Evolutionary conservation across 768 basidiomycete genomes (phyloP).

Genomic region (Boletus rufocinnamomeus): DNA sequence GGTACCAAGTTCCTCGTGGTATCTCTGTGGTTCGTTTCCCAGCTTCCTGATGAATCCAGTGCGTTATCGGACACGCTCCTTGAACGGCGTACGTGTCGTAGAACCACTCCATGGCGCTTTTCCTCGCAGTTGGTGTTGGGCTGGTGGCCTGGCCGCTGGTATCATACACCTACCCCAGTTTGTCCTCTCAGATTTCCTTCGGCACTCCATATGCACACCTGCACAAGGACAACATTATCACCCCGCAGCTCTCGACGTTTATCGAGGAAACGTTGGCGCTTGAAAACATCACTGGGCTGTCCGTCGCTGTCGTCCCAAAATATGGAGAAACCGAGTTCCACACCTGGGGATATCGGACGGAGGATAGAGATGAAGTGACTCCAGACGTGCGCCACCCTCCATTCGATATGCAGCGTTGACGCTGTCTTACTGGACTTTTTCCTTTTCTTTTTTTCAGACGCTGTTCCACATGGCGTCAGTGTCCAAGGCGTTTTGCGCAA

Average conservation of each 20-base stretch:
- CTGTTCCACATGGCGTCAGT: constrained; percentile 40
- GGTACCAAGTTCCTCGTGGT: not conserved
- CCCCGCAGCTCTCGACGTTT: constrained; percentile 19
- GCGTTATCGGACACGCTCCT: not conserved
- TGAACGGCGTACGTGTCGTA: not conserved
- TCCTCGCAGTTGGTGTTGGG: constrained; percentile 11
- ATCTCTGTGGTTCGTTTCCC: not conserved
- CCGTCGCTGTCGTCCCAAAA: constrained; percentile 30
- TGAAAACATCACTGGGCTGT: constrained; percentile 34
- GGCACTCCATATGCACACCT: no score
- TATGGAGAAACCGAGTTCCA: constrained; percentile 32
- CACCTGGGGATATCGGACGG: constrained; percentile 39
- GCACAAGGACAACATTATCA: constrained; percentile 12
- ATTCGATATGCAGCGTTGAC: not conserved
- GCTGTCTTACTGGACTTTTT: not conserved
- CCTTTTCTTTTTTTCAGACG: constrained; percentile 25
- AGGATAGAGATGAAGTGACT: constrained; percentile 35
- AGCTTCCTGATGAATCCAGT: not conserved
- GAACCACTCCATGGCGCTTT: constrained; percentile 9
- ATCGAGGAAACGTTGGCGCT: constrained; percentile 21
- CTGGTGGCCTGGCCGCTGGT: constrained; percentile 15
- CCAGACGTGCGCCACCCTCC: constrained; percentile 28
- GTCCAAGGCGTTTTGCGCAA: constrained; percentile 43
- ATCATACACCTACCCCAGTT: constrained; percentile 8
- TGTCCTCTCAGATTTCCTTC: constrained; percentile 7